A percentile compares a stretch with the other conserved stretches of the same genome.
These are phyloP conservation scores for Apodospora peruviana DNA, from an alignment of 495 filamentous ascomycete species.

Conservation along the genomic window DNA sequence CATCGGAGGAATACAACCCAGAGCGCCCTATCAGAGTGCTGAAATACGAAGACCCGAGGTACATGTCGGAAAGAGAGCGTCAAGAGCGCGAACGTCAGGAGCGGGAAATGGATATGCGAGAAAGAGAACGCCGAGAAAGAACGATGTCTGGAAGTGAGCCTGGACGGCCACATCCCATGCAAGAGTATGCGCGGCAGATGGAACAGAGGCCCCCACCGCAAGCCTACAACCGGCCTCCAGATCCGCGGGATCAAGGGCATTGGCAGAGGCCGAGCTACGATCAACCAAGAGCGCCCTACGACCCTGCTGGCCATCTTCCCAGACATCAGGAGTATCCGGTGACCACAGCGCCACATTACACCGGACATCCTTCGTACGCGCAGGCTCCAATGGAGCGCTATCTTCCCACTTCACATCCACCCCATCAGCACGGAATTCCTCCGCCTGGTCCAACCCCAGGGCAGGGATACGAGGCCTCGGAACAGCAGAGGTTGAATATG, in stretches of 20 bases:
- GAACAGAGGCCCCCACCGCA: conserved; percentile 24
- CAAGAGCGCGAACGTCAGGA: conserved; percentile 30
- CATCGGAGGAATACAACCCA: conserved; percentile 38
- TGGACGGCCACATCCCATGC: conserved; percentile 19
- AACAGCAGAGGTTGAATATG: conserved; percentile 32
- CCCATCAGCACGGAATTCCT: conserved; percentile 34
- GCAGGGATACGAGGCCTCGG: conserved; percentile 47
- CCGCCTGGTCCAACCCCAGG: conserved; percentile 30
- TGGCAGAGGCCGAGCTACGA: conserved; percentile 39
- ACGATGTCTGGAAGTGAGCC: conserved; percentile 29
- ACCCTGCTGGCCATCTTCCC: conserved; percentile 30
- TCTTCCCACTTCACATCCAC: conserved; percentile 34
- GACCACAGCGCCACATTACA: conserved; percentile 34
- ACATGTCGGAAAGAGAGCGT: conserved; percentile 32
- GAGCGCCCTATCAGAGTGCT: conserved; percentile 37
- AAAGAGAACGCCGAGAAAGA: conserved; percentile 35
- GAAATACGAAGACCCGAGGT: conserved; percentile 29
- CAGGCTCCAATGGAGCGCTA: conserved; percentile 42
- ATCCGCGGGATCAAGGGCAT: conserved; percentile 37
- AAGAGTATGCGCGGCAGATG: conserved; percentile 26
- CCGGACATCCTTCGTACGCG: conserved; percentile 41
- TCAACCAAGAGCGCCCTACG: conserved; percentile 34
- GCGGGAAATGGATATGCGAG: conserved; percentile 25
- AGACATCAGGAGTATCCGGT: conserved; percentile 41
- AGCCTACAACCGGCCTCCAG: conserved; percentile 33